Base-by-base conservation (phyloP, 2,329 filamentous ascomycete genomes). In the Aspergillus phoenicis region DNA sequence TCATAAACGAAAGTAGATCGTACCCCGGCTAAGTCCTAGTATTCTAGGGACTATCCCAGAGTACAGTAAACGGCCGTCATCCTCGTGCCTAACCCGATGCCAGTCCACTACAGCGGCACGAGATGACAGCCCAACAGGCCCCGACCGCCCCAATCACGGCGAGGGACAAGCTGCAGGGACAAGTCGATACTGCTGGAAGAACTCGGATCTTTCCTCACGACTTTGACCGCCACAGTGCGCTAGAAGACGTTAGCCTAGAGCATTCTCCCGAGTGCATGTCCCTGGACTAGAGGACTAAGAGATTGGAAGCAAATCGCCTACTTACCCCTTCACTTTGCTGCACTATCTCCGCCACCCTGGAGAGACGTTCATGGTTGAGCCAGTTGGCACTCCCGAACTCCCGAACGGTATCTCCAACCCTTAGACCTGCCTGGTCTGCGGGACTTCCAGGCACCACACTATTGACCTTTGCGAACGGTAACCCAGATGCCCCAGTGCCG, bases 41-140 rank as follows among this genome's bases (percentile, higher is more conserved):
- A n/a, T 43, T 20, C 39, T 10, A 24, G 15, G 30, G n/a, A 38
- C 17, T 36, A 22, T 38, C 2, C 30, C 51, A 26, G 7, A 22
- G 36, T 22, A 15, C 30, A 39, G 28, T 22, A 38, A 11, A 13
- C 33, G 11, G 33, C 33, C 33, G 33, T 36, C 33, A 36, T 36
- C 11, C 33, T 36, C 33, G 33, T 36, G 33, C 33, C 33, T 36
- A 36, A 36, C 11, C 33, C 10, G 33, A 43, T 7, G 38, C 52
- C n/a, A 41, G 41, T 48, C 45, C 49, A 38, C 84, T 81, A 96
- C 59, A 96, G 68, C 26, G 91, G 92, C 66, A 97, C 79, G 65
- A 98, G 85, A 79, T 97, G 93, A 75, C 94, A 99, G 58, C 94
- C 94, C 70, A 99, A 80, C 75, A 96, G 80, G 11, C 94, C 95